These are phyloP conservation scores for Phlyctochytrium bullatum DNA, from an alignment of 192 early-diverging fungal species.

Conservation along the genomic window DNA sequence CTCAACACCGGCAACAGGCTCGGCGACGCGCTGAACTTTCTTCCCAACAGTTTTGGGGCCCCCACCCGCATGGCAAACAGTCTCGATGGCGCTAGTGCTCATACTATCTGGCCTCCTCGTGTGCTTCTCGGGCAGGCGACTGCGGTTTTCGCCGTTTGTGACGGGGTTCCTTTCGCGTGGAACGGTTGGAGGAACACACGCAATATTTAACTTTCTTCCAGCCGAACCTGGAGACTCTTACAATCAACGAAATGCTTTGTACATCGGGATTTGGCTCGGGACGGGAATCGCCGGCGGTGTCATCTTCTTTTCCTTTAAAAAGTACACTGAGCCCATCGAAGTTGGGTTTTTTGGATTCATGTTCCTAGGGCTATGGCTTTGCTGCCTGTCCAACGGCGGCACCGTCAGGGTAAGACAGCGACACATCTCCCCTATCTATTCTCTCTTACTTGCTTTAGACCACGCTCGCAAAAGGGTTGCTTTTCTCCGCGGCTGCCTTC, in stretches of 20 bases:
- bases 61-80: too few relatives aligned
- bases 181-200: conserved; percentile 8
- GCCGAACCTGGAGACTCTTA: conserved; percentile 11
- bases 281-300: conserved; percentile 13
- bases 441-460: not conserved
- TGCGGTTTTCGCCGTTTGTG: too few relatives aligned
- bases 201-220: not conserved
- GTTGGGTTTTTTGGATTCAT: not conserved
- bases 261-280: not conserved
- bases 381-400: conserved; percentile 12
- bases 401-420: not conserved
- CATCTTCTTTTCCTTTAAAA: conserved; percentile 1
- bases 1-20: too few relatives aligned
- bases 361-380: conserved; percentile 2
- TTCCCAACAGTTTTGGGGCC: too few relatives aligned
- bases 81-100: too few relatives aligned
- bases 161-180: too few relatives aligned
- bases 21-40: too few relatives aligned
- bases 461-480: not conserved
- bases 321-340: not conserved
- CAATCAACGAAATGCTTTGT: conserved; percentile 10
- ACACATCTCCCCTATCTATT: not conserved
- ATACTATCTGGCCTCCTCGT: too few relatives aligned
- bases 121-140: too few relatives aligned
- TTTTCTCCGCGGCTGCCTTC: conserved; percentile 1